Percentiles rank a stretch among this genome's conserved stretches.
phyloP scores from a whole-genome alignment of 169 alveolate species.

The Babesia microti region DNA sequence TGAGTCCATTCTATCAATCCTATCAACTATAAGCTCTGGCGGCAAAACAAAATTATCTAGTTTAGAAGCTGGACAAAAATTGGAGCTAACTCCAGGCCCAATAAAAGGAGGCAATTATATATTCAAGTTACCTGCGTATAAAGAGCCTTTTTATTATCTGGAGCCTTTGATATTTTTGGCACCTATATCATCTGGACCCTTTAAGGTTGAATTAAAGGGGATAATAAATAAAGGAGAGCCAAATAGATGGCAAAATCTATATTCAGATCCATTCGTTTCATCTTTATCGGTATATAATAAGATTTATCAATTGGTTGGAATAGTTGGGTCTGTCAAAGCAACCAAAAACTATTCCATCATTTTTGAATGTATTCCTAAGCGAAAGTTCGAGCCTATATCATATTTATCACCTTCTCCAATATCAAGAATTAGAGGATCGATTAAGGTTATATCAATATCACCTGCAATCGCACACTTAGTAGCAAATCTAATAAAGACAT shows the following conservation, averaged over 20 bases:
- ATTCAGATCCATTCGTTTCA: too few relatives aligned
- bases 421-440: constrained; percentile 34
- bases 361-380: constrained; percentile 22
- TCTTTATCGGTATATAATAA: too few relatives aligned
- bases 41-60: too few relatives aligned
- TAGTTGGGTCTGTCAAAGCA: constrained; percentile 8
- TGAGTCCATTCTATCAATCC: too few relatives aligned
- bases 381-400: constrained; percentile 27
- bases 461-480: constrained; percentile 36
- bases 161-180: constrained; percentile 38
- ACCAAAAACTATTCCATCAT: constrained; percentile 39
- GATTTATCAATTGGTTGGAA: constrained; percentile 30
- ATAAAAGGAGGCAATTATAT: constrained; percentile 22
- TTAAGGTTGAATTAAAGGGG: constrained; percentile 10
- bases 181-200: constrained; percentile 21
- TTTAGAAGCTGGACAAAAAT: too few relatives aligned
- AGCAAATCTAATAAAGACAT: constrained; percentile 20
- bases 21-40: too few relatives aligned
- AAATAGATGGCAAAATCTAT: too few relatives aligned
- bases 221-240: constrained; percentile 8
- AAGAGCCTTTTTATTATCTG: constrained; percentile 31
- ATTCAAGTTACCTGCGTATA: constrained; percentile 18
- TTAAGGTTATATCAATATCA: constrained; percentile 21
- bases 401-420: constrained; percentile 10
- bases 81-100: constrained; percentile 30